Evolutionary conservation across 1,139 yeast species (phyloP), one percentile per base, ranked within the genome.

Genomic region (Hansenula lynferdii): DNA sequence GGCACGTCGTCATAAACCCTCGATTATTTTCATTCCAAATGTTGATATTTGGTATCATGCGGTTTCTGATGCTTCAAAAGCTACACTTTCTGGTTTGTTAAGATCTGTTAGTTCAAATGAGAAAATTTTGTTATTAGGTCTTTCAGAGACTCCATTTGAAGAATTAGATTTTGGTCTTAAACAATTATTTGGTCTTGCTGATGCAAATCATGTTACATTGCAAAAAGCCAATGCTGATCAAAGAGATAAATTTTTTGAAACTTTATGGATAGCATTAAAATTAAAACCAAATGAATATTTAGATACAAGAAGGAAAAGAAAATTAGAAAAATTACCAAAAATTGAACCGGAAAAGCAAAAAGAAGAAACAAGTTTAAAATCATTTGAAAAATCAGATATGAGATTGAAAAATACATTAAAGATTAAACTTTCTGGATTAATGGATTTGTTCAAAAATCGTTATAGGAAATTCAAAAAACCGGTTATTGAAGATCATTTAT

Each of bases 391-490:
- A 47, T 70, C 74, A 40, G 97, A 92, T 57, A 81, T 87, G 67
- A 81, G 84, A 54, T 65, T 89, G 46, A 89, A 87, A 58, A 90
- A 92, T 57, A 70, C 85, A 10, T 67, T 92, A 45, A 94, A 92
- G 59, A 79, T 92, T 42, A 87, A 85, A 58, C 69, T 92, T 23
- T 84, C 96, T 10, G 89, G 87, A 2, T 65, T 94, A 34, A 85
- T 92, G 95, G 97, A 92, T 47, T 66, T 86, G 28, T 83, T 92
- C 64, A 89, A 90, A 53, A 79, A 69, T 41, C 72, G 97, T 36
- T 92, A 92, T 58, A 87, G 87, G 54, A 70, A 96, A 42, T 94
- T 92, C 66, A 83, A 80, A 53, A 92, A 90, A 54, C 97, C 99
- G 0, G 72, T 85, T 0, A 77, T 92, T 44, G 97, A 90, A 43